A percentile compares a stretch with the other conserved stretches of the same genome.
phyloP scores from a whole-genome alignment of 257 asterid genomes.

The Nicotiana attenuata region DNA sequence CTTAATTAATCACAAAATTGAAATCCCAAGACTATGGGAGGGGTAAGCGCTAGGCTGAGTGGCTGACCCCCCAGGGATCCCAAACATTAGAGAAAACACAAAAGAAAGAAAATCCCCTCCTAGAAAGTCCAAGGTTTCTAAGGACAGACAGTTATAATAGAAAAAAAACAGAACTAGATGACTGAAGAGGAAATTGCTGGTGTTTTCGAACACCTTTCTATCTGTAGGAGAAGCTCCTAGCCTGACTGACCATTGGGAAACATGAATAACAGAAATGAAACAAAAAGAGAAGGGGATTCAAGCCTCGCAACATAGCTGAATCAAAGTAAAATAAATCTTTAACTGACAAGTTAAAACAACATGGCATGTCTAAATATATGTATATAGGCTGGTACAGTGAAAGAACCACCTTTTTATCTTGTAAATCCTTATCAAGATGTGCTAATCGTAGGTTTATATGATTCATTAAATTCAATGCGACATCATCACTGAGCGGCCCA shows the following conservation, averaged over 20 bases:
- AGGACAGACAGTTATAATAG: not conserved
- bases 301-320: not conserved
- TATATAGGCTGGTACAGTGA: slow-evolving; percentile 4
- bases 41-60: not conserved
- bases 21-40: slow-evolving; percentile 1
- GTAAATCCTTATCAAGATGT: slow-evolving; percentile 54
- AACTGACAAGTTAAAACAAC: not conserved
- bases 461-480: slow-evolving; percentile 55
- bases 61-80: not conserved
- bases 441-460: slow-evolving; percentile 53
- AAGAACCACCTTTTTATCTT: slow-evolving; percentile 62
- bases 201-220: no score
- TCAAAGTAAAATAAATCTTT: not conserved
- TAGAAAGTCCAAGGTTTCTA: not conserved
- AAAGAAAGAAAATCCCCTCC: not conserved
- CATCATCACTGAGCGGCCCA: slow-evolving; percentile 61
- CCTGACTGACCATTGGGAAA: not conserved
- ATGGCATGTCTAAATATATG: not conserved
- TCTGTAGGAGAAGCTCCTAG: no score
- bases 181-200: not conserved
- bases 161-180: not conserved
- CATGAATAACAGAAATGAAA: not conserved
- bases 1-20: not conserved
- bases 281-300: slow-evolving; percentile 4
- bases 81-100: not conserved